Base-by-base conservation (phyloP, 2,329 filamentous ascomycete species). In the Zymoseptoria ardabiliae region DNA sequence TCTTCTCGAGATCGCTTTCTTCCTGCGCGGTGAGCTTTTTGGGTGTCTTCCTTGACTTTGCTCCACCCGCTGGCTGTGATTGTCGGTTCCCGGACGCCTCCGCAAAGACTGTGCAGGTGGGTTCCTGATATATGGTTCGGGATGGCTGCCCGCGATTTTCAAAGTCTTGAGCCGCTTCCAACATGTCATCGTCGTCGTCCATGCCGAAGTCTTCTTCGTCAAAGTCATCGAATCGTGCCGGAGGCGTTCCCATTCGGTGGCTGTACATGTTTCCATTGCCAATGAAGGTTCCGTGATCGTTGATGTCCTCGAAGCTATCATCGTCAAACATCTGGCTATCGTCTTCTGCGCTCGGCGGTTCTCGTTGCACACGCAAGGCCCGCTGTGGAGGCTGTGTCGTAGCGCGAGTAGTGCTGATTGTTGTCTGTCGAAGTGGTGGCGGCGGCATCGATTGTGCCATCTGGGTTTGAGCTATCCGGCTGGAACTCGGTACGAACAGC, bases 161-260 rank as follows among this genome's bases (percentile, higher is more conserved):
- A 49, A 78, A 68, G 55, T 77, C 73, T 49, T 75, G 72, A 9
- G 77, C 74, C 50, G 76, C 66, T 56, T 79, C 71, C 22, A 78
- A 68, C 62, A 79, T 72, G 25, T 74, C 73, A 53, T 74, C 72
- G 19, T 72, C 70, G 41, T 72, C 72, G 25, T 66, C 70, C 17
- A 69, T 67, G 35, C 68, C 72, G 59, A 69, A 74, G 22, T 72
- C 71, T 51, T 71, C 70, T 8, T 63, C 69, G 8, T 72, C 66
- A 22, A 70, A 65, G 22, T 69, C 60, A 17, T 65, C 50, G 23
- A 61, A 58, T 21, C 61, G 64, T 13, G 64, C 58, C 11, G 72
- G 72, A 22, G 73, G 72, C 19, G 73, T 72, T 9, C 73, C 73
- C 73, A 75, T 75, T 20, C 70, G 68, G 50, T 67, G 70, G 58